These are phyloP conservation scores for Phytopythium vexans DNA, from an alignment of 352 stramenopile genomes.

Conservation along the genomic window DNA sequence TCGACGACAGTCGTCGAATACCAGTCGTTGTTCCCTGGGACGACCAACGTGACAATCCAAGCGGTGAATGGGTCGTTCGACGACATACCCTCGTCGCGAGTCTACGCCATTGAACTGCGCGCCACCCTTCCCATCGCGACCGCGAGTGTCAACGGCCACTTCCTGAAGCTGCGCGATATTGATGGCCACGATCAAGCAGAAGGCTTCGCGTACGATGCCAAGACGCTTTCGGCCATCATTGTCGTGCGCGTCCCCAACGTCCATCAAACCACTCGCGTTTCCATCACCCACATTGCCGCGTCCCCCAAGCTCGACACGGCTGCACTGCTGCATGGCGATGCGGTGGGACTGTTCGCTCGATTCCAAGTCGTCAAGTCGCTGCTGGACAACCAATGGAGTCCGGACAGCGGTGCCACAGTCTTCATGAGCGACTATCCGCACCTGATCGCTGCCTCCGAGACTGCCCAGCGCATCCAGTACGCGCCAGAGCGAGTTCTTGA, in stretches of 20 bases:
- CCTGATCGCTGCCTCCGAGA: slow-evolving; percentile 17
- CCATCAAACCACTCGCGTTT: slow-evolving; percentile 7
- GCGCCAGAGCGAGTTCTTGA: slow-evolving; percentile 10
- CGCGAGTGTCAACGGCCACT: slow-evolving; percentile 17
- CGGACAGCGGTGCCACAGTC: slow-evolving; percentile 12
- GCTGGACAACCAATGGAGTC: slow-evolving; percentile 23
- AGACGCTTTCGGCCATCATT: slow-evolving; percentile 14
- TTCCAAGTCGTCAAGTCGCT: slow-evolving; percentile 25
- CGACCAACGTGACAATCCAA: slow-evolving; percentile 14
- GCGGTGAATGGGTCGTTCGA: slow-evolving; percentile 16
- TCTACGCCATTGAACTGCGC: slow-evolving; percentile 22
- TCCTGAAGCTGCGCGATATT: slow-evolving; percentile 10
- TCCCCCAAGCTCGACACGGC: slow-evolving; percentile 1
- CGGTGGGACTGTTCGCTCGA: slow-evolving; percentile 22
- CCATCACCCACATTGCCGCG: slow-evolving; percentile 11
- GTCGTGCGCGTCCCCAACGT: neutral
- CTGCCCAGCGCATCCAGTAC: slow-evolving; percentile 18
- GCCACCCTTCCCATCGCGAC: slow-evolving; percentile 10
- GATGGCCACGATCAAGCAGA: slow-evolving; percentile 2
- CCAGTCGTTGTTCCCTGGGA: slow-evolving; percentile 6
- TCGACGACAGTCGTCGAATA: slow-evolving; percentile 16
- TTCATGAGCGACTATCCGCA: slow-evolving; percentile 24
- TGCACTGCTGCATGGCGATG: slow-evolving; percentile 7
- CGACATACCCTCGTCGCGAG: slow-evolving; percentile 5
- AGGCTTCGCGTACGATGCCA: slow-evolving; percentile 18